Percentiles rank a stretch among this genome's conserved stretches.
Conservation (phyloP, 805 yeast genomes). For the Cyberlindnera misumaiensis region DNA sequence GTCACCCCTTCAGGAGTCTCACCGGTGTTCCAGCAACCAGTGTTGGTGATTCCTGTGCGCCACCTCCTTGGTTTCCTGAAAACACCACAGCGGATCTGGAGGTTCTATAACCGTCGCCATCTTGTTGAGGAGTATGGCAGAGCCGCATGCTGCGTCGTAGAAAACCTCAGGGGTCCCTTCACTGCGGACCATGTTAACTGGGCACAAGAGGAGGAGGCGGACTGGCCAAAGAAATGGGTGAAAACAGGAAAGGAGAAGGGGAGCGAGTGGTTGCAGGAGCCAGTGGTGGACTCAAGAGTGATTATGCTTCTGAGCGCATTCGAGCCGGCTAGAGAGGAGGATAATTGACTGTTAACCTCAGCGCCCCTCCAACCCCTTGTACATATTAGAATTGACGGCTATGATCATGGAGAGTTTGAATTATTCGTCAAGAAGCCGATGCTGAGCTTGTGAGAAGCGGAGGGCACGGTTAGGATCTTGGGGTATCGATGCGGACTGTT, state of each 20-base stretch:
- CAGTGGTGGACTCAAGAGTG: slow-evolving; percentile 65
- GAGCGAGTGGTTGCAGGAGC: slow-evolving; percentile 85
- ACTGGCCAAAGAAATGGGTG: slow-evolving; percentile 88
- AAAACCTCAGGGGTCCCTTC: slow-evolving; percentile 44
- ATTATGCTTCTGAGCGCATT: slow-evolving; percentile 44
- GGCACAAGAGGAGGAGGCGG: slow-evolving; percentile 59
- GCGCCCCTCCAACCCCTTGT: too few species aligned
- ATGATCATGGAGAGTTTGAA: too few species aligned
- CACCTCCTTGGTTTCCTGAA: slow-evolving; percentile 72
- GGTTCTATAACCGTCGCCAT: slow-evolving; percentile 71
- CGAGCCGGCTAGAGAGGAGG: slow-evolving; percentile 13
- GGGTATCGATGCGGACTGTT: too few species aligned
- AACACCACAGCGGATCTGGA: slow-evolving; percentile 67
- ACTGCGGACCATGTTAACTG: slow-evolving; percentile 32
- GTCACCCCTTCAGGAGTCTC: slow-evolving; percentile 36
- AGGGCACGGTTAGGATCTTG: too few species aligned
- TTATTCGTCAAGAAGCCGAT: too few species aligned
- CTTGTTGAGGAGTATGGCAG: slow-evolving; percentile 60
- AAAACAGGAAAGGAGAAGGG: slow-evolving; percentile 61
- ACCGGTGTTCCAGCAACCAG: slow-evolving; percentile 67
- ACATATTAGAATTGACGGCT: too few species aligned
- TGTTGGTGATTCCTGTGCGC: slow-evolving; percentile 68
- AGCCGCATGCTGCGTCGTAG: slow-evolving; percentile 45
- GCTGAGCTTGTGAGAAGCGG: too few species aligned
- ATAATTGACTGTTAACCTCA: neutral